These are phyloP conservation scores for Suhomyces kilbournensis DNA, from an alignment of 805 yeast genomes.

Conservation along the genomic window DNA sequence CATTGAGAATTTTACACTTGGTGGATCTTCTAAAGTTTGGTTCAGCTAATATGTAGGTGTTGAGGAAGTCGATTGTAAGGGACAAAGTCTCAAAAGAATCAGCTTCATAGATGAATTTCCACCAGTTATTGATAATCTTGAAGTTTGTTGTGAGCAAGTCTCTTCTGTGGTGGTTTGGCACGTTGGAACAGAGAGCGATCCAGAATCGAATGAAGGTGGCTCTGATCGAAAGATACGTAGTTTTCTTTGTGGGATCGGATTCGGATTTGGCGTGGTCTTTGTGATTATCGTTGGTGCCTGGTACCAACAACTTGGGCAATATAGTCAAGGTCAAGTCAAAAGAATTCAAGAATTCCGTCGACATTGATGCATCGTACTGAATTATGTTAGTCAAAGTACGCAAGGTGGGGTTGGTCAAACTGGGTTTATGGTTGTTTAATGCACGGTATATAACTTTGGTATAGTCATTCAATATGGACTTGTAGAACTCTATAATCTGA, in stretches of 20 bases:
- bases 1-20: constrained; percentile 75
- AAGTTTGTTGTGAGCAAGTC: constrained; percentile 53
- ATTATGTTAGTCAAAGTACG: constrained; percentile 53
- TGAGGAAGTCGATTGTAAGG: constrained; percentile 46
- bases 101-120: constrained; percentile 55
- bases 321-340: constrained; percentile 67
- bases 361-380: constrained; percentile 44
- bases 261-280: constrained; percentile 20
- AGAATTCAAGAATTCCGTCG: constrained; percentile 56
- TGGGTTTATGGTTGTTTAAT: constrained; percentile 54
- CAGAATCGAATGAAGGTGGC: constrained; percentile 59
- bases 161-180: constrained; percentile 57
- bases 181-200: constrained; percentile 46
- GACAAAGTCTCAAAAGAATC: constrained; percentile 47
- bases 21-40: constrained; percentile 58
- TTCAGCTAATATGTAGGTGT: constrained; percentile 55
- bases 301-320: constrained; percentile 60
- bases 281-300: constrained; percentile 35
- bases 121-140: constrained; percentile 62
- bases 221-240: constrained; percentile 47
- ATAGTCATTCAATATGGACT: constrained; percentile 53
- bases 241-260: constrained; percentile 20
- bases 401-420: constrained; percentile 61
- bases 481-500: constrained; percentile 38
- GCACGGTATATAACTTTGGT: constrained; percentile 67